phyloP scores from a whole-genome alignment of 371 early-diverging fungal species.

The Phascolomyces articulosus region DNA sequence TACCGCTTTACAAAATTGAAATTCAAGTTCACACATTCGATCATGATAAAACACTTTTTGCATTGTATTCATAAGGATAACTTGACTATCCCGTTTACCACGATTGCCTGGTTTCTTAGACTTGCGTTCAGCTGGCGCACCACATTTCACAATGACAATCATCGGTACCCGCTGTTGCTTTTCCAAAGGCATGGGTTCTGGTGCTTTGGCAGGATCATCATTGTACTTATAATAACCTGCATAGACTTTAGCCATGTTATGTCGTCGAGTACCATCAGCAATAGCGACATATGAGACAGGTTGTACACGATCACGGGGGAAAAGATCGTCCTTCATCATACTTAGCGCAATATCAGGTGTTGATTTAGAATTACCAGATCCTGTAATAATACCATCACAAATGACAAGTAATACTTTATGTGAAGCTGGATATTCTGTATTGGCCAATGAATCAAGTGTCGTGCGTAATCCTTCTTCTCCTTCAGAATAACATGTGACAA shows the following conservation, averaged over 20 bases:
- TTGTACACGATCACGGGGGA: constrained; percentile 57
- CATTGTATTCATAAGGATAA: constrained; percentile 91
- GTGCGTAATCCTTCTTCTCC: constrained; percentile 81
- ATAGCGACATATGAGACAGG: constrained; percentile 84
- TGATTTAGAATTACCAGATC: constrained; percentile 68
- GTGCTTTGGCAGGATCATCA: constrained; percentile 35
- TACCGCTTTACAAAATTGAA: constrained; percentile 93
- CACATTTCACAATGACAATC: constrained; percentile 87
- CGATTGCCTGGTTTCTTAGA: constrained; percentile 55
- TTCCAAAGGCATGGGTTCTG: constrained; percentile 43
- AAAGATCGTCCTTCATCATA: constrained; percentile 75
- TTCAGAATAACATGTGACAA: constrained; percentile 86
- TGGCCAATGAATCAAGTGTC: constrained; percentile 89
- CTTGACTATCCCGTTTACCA: constrained; percentile 67
- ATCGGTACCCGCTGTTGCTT: constrained; percentile 52
- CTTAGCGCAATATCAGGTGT: constrained; percentile 74
- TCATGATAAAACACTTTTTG: constrained; percentile 90
- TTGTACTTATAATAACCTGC: constrained; percentile 76
- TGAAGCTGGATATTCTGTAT: constrained; percentile 79
- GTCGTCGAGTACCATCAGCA: constrained; percentile 82
- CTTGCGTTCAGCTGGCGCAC: constrained; percentile 67
- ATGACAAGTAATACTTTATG: constrained; percentile 86
- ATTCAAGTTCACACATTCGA: constrained; percentile 95
- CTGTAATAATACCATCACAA: constrained; percentile 80
- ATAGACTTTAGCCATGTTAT: constrained; percentile 90